Conservation (phyloP, 441 rosid genomes). For the Breynia disticha region DNA sequence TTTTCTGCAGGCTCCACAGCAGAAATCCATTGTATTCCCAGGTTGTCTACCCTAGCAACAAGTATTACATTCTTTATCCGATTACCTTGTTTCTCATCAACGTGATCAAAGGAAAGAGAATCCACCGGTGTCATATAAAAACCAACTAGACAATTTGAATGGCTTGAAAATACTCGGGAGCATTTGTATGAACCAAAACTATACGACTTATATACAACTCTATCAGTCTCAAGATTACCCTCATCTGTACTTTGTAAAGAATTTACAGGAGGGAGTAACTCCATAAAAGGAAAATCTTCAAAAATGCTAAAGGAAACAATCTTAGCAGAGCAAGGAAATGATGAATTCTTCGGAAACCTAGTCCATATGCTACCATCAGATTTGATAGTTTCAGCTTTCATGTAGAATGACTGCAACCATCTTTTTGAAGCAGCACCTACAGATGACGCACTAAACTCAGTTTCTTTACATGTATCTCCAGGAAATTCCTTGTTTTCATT, state of each 20-base stretch:
- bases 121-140: slow-evolving; percentile 48
- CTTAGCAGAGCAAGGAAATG: slow-evolving; percentile 66
- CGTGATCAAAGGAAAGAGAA: slow-evolving; percentile 25
- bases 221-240: slow-evolving; percentile 21
- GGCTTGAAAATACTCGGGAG: slow-evolving; percentile 68
- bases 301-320: slow-evolving; percentile 79
- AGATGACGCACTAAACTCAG: slow-evolving; percentile 22
- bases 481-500: slow-evolving; percentile 22
- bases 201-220: slow-evolving; percentile 20
- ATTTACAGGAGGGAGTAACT: slow-evolving; percentile 28
- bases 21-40: slow-evolving; percentile 85
- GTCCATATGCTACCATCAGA: slow-evolving; percentile 55
- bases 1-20: slow-evolving; percentile 47
- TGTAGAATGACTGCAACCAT: slow-evolving; percentile 70
- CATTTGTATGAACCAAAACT: slow-evolving; percentile 43
- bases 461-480: slow-evolving; percentile 14
- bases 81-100: slow-evolving; percentile 28
- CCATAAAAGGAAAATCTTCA: slow-evolving; percentile 32
- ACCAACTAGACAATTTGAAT: slow-evolving; percentile 67
- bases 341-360: slow-evolving; percentile 63
- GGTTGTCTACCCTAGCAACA: slow-evolving; percentile 51
- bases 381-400: slow-evolving; percentile 48
- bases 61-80: slow-evolving; percentile 35
- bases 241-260: slow-evolving; percentile 20
- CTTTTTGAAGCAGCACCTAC: slow-evolving; percentile 42